These are phyloP conservation scores for Trametes coccinea DNA, from an alignment of 768 basidiomycete genomes.

Conservation along the genomic window DNA sequence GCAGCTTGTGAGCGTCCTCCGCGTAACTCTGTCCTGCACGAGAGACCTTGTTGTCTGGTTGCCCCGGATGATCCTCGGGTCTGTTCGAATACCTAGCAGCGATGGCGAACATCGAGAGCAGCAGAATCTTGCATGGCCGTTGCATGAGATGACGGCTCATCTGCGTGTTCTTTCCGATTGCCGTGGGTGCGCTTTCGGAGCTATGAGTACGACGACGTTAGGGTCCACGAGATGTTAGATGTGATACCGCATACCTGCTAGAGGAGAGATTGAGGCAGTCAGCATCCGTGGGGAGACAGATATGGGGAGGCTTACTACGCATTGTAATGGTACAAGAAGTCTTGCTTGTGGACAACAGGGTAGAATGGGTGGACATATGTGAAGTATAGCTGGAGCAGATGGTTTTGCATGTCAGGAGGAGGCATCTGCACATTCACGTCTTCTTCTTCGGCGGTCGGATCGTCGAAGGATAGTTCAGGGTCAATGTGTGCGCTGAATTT, in stretches of 20 bases:
- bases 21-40: constrained; percentile 68
- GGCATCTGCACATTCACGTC: constrained; percentile 45
- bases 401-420: constrained; percentile 60
- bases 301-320: constrained; percentile 10
- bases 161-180: background rate
- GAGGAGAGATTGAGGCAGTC: background rate
- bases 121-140: constrained; percentile 59
- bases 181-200: background rate
- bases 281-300: background rate
- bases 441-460: constrained; percentile 11
- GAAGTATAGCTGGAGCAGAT: constrained; percentile 75
- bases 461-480: background rate
- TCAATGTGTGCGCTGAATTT: constrained; percentile 21
- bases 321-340: constrained; percentile 62
- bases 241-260: constrained; percentile 2
- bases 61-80: constrained; percentile 39
- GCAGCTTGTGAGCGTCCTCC: constrained; percentile 57
- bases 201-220: background rate
- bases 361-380: constrained; percentile 81
- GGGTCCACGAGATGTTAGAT: background rate
- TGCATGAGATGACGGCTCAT: constrained; percentile 40
- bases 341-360: constrained; percentile 74
- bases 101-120: constrained; percentile 81
- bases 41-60: constrained; percentile 56
- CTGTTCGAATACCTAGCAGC: constrained; percentile 70